These are phyloP conservation scores for Cordyceps cicadae DNA, from an alignment of 2,329 filamentous ascomycete genomes.

Conservation along the genomic window DNA sequence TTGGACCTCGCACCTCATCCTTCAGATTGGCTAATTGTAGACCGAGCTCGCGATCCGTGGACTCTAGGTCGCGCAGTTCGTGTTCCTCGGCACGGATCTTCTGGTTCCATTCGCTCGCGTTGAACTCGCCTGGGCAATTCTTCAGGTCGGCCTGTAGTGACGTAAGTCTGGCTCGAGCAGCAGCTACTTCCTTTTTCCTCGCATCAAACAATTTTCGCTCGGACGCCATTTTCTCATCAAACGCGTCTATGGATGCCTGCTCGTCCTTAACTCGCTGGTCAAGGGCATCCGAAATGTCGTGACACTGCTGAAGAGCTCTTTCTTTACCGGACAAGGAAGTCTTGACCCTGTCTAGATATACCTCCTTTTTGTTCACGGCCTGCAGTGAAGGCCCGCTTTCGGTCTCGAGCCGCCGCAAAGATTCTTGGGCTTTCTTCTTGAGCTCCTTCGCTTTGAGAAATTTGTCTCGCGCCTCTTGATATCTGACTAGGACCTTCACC, in stretches of 20 bases:
- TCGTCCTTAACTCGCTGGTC: conserved; percentile 28
- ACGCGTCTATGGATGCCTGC: conserved; percentile 33
- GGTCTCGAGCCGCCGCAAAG: conserved; percentile 51
- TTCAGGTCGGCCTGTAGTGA: conserved; percentile 55
- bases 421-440: conserved; percentile 45
- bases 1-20: conserved; percentile 33
- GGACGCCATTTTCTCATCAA: conserved; percentile 38
- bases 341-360: conserved; percentile 53
- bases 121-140: conserved; percentile 57
- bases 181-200: conserved; percentile 43
- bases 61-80: conserved; percentile 42
- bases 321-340: conserved; percentile 47
- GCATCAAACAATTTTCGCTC: conserved; percentile 41
- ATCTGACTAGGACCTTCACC: conserved; percentile 57
- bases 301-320: conserved; percentile 43
- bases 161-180: conserved; percentile 49
- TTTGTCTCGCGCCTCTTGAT: conserved; percentile 44
- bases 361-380: conserved; percentile 61
- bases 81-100: conserved; percentile 59
- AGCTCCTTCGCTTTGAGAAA: conserved; percentile 45
- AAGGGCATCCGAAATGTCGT: conserved; percentile 40
- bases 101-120: conserved; percentile 61
- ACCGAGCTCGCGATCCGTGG: conserved; percentile 29
- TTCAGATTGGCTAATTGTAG: conserved; percentile 34
- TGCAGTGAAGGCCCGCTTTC: conserved; percentile 57